Evolutionary conservation across 106 monocot genomes (phyloP), one percentile per base, ranked within the genome.

Genomic region (Dactylorhiza incarnata): DNA sequence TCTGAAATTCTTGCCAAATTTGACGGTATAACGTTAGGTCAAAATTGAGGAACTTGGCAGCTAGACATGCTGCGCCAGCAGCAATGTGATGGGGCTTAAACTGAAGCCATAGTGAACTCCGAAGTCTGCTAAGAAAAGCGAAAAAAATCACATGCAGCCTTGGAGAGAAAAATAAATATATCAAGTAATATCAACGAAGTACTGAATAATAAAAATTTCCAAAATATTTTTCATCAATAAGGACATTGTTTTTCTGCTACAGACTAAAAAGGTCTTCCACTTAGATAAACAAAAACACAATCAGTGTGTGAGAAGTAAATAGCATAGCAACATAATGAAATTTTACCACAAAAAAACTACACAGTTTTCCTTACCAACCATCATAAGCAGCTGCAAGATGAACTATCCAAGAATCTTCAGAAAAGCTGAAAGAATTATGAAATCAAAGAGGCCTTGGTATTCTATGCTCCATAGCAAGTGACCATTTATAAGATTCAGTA

Each of bases 11-110:
- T 54, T 74, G 90, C 85, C 86, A 90, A 65, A 95, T 81, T 59
- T 46, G 86, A 1, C 79, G 87, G 71, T 84, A 84, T 43, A 66
- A 84, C 16, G 81, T 73, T 47, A 92, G 83, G 70, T 95, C 92
- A 73, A 85, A 85, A 77, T 90, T 89, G 11, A 95, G 73, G 67
- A 86, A 89, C 44, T 82, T 86, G 1, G 92, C 85, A 55, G 90
- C 87, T 73, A 91, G 78, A 13, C 78, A 81, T 22, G 73, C 81
- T 45, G 90, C 87, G 77, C 90, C 90, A 51, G 87, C 90, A 79
- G 90, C 90, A 48, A 91, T 91, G 73, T 91, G 87, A 83, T 85
- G 87, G 15, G 90, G 90, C 79, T 91, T 91, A 81, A 85, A 91
- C 70, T 91, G 90, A 79, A 91, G 90, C 85, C 90, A 91, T 76